Percentiles rank a stretch among this genome's conserved stretches.
phyloP scores from a whole-genome alignment of 78 protist species.

The Creolimax fragrantissima region DNA sequence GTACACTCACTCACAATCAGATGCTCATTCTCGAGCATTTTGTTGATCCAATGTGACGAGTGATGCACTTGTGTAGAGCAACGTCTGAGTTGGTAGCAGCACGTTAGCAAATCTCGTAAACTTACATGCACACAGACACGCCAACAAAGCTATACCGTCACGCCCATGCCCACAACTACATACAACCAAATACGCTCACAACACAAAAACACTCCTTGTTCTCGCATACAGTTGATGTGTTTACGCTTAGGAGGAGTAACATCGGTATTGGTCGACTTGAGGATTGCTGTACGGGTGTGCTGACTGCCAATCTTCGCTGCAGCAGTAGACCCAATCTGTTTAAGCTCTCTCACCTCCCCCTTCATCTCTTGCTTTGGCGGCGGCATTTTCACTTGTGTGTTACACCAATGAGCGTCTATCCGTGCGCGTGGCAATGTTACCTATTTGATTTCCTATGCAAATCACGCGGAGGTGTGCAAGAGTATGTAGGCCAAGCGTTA shows the following conservation, averaged over 20 bases:
- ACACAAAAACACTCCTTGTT: neutral
- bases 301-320: neutral
- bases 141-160: neutral
- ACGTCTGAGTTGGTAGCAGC: no score
- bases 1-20: no score
- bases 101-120: no score
- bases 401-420: neutral
- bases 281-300: neutral
- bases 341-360: neutral
- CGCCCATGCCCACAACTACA: neutral
- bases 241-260: neutral
- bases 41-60: no score
- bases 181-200: neutral
- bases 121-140: slow-evolving; percentile 3
- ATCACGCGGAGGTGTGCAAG: neutral
- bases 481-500: neutral
- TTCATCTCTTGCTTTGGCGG: neutral
- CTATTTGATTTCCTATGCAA: neutral
- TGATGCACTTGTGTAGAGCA: no score
- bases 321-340: neutral
- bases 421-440: neutral
- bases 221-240: neutral
- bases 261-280: neutral
- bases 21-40: no score
- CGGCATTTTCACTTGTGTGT: neutral